Conservation (phyloP, 176 grass and related monocot genomes). For the Aegilops bicornis region DNA sequence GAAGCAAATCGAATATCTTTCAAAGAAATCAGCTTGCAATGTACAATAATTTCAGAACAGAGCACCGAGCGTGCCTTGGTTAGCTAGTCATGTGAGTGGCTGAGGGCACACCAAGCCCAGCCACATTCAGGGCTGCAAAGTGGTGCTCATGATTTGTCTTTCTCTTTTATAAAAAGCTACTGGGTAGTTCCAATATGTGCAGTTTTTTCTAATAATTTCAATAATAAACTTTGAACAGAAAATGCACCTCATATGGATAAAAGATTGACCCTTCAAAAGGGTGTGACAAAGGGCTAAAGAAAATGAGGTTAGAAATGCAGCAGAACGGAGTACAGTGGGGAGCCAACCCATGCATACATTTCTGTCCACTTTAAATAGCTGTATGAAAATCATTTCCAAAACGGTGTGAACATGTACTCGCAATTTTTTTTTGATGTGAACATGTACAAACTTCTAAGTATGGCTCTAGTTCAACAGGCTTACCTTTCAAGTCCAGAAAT, state of each 20-base stretch:
- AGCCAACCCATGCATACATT: neutral
- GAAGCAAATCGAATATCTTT: neutral
- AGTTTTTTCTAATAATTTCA: neutral
- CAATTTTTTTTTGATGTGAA: neutral
- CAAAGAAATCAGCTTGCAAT: neutral
- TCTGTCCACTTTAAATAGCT: neutral
- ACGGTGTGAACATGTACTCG: no score
- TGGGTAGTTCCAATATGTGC: neutral
- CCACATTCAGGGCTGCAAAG: neutral
- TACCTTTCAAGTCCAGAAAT: constrained; percentile 59
- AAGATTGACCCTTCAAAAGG: neutral
- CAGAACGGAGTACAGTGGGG: neutral
- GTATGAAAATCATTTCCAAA: neutral
- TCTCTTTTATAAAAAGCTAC: neutral
- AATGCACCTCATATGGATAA: neutral
- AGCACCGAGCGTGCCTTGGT: neutral
- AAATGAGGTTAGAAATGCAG: neutral
- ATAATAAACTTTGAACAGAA: neutral
- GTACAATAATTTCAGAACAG: neutral
- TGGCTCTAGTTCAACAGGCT: neutral
- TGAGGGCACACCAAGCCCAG: neutral
- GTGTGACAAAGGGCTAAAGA: neutral
- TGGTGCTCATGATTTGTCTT: neutral
- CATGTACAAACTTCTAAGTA: neutral
- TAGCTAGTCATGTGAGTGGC: neutral